A percentile compares a stretch with the other conserved stretches of the same genome.
phyloP scores from a whole-genome alignment of 2,329 filamentous ascomycete genomes.

The Diaporthe citrichinensis region DNA sequence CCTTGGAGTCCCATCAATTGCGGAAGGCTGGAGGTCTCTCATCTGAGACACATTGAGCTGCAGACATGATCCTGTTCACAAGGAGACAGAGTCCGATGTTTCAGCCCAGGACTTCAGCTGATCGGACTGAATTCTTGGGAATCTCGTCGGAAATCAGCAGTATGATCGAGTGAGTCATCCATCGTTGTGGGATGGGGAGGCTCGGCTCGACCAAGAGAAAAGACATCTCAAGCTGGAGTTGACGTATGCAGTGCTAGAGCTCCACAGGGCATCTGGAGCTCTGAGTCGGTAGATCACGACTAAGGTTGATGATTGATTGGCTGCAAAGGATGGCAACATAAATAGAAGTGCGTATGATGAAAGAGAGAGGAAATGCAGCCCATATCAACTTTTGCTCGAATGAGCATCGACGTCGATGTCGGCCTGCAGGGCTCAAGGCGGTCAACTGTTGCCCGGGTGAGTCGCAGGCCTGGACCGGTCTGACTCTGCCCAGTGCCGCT shows the following conservation, averaged over 20 bases:
- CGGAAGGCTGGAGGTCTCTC: not conserved
- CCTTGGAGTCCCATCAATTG: not conserved
- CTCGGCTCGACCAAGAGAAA: not conserved
- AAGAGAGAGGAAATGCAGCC: not conserved
- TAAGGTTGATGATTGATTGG: not conserved
- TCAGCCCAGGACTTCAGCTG: not conserved
- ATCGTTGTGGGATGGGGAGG: not conserved
- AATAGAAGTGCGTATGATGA: too few species aligned
- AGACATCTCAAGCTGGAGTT: too few species aligned
- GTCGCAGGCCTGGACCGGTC: conserved; percentile 3
- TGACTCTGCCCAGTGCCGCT: conserved; percentile 6
- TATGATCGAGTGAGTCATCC: not conserved
- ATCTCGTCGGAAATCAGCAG: not conserved
- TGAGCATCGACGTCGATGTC: not conserved
- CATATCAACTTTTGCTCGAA: not conserved
- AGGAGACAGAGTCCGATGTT: not conserved
- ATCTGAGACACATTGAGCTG: not conserved
- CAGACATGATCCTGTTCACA: not conserved
- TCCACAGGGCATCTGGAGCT: not conserved
- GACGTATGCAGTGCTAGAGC: too few species aligned
- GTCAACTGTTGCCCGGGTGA: not conserved
- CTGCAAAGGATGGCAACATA: not conserved
- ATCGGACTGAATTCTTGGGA: not conserved
- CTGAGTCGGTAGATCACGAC: not conserved
- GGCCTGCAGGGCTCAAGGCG: not conserved